Conservation (phyloP, 192 early-diverging fungal genomes). For the Phlyctochytrium bullatum region DNA sequence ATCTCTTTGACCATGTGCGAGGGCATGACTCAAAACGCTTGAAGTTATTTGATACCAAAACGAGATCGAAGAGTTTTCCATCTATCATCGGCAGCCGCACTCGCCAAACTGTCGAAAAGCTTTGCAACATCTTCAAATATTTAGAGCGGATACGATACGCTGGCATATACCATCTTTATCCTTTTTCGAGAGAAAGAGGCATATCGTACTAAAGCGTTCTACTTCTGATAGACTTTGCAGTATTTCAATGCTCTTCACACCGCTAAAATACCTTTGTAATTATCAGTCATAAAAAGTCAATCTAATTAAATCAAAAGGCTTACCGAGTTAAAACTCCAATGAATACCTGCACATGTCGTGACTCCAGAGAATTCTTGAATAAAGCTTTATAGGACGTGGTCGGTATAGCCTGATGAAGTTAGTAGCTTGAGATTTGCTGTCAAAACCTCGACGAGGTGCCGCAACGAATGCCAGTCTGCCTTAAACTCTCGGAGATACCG, state of each 20-base stretch:
- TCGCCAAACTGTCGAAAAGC: no score
- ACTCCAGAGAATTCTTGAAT: constrained; percentile 51
- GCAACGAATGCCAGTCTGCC: constrained; percentile 44
- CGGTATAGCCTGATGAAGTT: constrained; percentile 25
- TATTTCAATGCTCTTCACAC: no score
- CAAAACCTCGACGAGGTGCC: constrained; percentile 61
- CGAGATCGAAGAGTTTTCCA: no score
- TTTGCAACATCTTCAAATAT: neutral
- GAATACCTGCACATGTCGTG: constrained; percentile 34
- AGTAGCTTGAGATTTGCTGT: no score
- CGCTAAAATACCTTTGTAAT: no score
- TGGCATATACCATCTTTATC: constrained; percentile 23
- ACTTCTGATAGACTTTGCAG: constrained; percentile 23
- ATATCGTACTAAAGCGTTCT: constrained; percentile 35
- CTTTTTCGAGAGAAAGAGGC: constrained; percentile 35
- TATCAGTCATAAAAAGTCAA: no score
- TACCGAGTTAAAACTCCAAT: no score
- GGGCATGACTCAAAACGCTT: no score
- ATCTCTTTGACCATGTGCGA: neutral
- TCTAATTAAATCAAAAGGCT: no score
- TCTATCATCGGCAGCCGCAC: no score
- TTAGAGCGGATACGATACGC: neutral
- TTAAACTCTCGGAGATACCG: constrained; percentile 67
- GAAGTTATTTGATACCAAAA: no score
- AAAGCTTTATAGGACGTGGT: constrained; percentile 25